Percentiles rank a stretch among this genome's conserved stretches.
Conservation (phyloP, 140 eudicot genomes). For the Erigeron philadelphicus region DNA sequence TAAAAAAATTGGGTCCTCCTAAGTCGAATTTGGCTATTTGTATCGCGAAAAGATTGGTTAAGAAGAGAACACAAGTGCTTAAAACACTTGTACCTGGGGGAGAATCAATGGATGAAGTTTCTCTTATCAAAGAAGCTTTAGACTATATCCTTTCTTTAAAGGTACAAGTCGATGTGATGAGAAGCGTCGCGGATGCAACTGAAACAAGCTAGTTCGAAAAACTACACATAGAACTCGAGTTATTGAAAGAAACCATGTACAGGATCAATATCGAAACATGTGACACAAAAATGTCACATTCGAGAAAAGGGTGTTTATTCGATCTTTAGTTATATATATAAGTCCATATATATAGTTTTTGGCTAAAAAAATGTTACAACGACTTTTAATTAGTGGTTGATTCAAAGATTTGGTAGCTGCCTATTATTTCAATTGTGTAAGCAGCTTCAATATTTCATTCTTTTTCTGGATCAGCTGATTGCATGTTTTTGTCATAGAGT, state of each 20-base stretch:
- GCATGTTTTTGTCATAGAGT: constrained; percentile 27
- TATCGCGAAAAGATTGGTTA: constrained; percentile 58
- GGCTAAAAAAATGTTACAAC: neutral
- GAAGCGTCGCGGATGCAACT: constrained; percentile 45
- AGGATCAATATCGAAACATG: constrained; percentile 18
- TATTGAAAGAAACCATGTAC: constrained; percentile 28
- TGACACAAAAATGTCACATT: neutral
- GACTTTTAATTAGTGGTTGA: neutral
- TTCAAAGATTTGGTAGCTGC: neutral
- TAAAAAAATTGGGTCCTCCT: constrained; percentile 21
- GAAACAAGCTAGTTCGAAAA: constrained; percentile 24
- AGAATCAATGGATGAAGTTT: constrained; percentile 55
- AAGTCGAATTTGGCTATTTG: constrained; percentile 26
- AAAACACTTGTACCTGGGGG: constrained; percentile 79
- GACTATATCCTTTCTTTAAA: constrained; percentile 60
- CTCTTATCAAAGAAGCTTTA: constrained; percentile 62
- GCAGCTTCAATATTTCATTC: constrained; percentile 27
- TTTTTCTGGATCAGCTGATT: constrained; percentile 23
- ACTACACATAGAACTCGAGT: constrained; percentile 6
- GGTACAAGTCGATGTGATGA: constrained; percentile 80
- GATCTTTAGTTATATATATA: neutral
- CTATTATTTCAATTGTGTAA: constrained; percentile 9
- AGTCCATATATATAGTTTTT: neutral
- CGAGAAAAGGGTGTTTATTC: neutral
- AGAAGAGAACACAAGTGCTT: constrained; percentile 61